Evolutionary conservation across 768 basidiomycete species (phyloP).

Genomic region (Dentipellis fragilis): DNA sequence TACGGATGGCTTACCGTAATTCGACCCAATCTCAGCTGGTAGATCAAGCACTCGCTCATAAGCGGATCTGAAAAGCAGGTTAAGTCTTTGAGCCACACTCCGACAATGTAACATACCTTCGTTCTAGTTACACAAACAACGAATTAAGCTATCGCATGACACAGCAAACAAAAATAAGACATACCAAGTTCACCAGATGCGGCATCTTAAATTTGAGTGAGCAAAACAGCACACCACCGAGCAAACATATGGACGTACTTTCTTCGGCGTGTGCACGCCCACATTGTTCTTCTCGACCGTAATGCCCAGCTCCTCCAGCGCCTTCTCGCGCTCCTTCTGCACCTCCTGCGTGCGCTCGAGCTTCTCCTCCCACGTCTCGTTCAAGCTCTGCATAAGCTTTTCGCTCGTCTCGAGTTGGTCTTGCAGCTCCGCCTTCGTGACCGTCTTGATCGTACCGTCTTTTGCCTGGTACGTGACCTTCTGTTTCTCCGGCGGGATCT

Average conservation of each 20-base stretch:
- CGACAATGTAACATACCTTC: slow-evolving; percentile 8
- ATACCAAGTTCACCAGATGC: slow-evolving; percentile 85
- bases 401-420: slow-evolving; percentile 95
- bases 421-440: slow-evolving; percentile 94
- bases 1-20: slow-evolving; percentile 44
- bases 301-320: slow-evolving; percentile 94
- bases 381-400: slow-evolving; percentile 87
- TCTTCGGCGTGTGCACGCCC: slow-evolving; percentile 97
- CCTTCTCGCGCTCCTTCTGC: slow-evolving; percentile 95
- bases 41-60: slow-evolving; percentile 92
- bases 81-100: background rate
- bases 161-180: slow-evolving; percentile 15
- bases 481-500: slow-evolving; percentile 87
- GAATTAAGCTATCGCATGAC: background rate
- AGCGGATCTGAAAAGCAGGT: slow-evolving; percentile 58
- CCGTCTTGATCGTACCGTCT: slow-evolving; percentile 88
- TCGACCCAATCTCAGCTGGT: slow-evolving; percentile 81
- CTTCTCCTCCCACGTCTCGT: slow-evolving; percentile 97
- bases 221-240: background rate
- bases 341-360: slow-evolving; percentile 85
- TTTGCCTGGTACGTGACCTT: slow-evolving; percentile 91
- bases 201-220: slow-evolving; percentile 52
- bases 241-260: slow-evolving; percentile 31
- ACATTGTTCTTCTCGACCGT: slow-evolving; percentile 94
- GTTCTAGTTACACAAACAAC: slow-evolving; percentile 3